phyloP scores from a whole-genome alignment of 306 rosid genomes.

The Pyrus bretschneideri region DNA sequence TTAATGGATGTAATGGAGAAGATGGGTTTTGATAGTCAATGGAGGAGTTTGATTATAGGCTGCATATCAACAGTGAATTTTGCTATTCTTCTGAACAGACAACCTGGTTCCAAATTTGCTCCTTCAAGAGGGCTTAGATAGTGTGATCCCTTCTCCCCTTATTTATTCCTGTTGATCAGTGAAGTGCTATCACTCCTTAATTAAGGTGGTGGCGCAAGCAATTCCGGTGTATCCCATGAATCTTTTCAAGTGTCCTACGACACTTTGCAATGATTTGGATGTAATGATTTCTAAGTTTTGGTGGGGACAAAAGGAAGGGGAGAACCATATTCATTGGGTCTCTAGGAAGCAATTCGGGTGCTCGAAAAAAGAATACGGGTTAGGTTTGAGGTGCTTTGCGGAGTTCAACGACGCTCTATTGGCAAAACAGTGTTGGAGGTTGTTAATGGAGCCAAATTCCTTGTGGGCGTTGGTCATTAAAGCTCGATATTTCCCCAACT shows the following conservation, averaged over 20 bases:
- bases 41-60: no score
- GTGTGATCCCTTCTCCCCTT: no score
- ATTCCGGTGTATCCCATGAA: neutral
- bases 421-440: neutral
- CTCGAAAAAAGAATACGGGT: rapidly evolving
- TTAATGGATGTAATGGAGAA: no score
- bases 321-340: rapidly evolving
- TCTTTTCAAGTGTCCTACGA: neutral
- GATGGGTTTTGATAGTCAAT: no score
- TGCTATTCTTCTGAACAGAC: no score
- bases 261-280: neutral
- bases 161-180: no score
- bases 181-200: no score
- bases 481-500: no score
- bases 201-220: neutral
- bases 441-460: neutral
- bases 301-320: neutral
- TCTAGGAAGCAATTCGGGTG: rapidly evolving
- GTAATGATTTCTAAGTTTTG: neutral
- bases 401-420: neutral
- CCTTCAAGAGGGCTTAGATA: no score
- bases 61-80: no score
- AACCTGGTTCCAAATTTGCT: no score
- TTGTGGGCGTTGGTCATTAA: no score
- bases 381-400: neutral